Evolutionary conservation across 169 alveolate species (phyloP).

Genomic region (Perkinsus olseni): DNA sequence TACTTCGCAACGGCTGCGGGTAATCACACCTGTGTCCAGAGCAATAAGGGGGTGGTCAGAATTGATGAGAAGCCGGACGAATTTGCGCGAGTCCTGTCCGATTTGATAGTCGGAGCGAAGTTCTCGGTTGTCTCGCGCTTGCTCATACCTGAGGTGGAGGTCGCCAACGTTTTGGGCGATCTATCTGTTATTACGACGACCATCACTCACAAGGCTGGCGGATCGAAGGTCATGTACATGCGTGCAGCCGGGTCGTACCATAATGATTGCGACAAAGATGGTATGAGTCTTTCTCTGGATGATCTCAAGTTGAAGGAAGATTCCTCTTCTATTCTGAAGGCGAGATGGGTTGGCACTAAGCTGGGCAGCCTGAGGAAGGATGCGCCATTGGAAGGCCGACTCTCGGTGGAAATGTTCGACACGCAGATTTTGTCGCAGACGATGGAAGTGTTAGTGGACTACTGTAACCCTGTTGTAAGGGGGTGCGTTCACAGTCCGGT

Average conservation of each 20-base stretch:
- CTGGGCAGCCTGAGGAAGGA: background rate
- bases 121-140: background rate
- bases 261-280: background rate
- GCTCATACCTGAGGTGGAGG: background rate
- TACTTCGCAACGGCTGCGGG: conserved; percentile 2
- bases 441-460: background rate
- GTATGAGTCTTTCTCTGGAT: background rate
- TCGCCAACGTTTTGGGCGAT: background rate
- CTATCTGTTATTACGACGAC: background rate
- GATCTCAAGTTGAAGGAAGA: background rate
- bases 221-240: background rate
- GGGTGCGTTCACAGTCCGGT: background rate
- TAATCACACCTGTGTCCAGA: background rate
- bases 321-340: background rate
- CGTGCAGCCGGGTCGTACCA: background rate
- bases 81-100: background rate
- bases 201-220: background rate
- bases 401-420: background rate
- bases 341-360: background rate
- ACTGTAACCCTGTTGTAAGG: background rate
- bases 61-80: background rate
- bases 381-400: background rate
- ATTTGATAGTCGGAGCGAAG: background rate
- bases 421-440: background rate
- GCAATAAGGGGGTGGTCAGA: background rate